Conservation (phyloP, 1,284 basidiomycete genomes). For the Wolfiporia cocos region DNA sequence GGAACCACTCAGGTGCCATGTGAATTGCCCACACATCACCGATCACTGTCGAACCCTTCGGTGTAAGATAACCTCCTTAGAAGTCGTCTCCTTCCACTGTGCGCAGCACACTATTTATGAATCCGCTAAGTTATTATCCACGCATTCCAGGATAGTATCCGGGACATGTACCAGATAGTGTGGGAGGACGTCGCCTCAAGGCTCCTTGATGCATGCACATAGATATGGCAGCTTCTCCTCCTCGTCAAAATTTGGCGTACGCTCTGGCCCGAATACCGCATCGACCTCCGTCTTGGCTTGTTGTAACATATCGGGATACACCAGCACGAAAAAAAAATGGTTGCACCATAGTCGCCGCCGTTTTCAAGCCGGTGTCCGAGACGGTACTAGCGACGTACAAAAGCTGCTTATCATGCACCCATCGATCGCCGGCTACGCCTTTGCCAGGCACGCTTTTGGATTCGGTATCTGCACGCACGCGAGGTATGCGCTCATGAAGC, state of each 20-base stretch:
- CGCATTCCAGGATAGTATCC: no score
- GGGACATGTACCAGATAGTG: slow-evolving; percentile 16
- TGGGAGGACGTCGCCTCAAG: slow-evolving; percentile 16
- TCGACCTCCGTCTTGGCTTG: slow-evolving; percentile 32
- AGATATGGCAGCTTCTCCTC: slow-evolving; percentile 22
- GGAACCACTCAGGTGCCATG: slow-evolving; percentile 8
- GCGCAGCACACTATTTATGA: slow-evolving; percentile 13
- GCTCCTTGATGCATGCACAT: slow-evolving; percentile 26
- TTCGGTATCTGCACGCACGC: slow-evolving; percentile 19
- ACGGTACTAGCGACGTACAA: slow-evolving; percentile 15
- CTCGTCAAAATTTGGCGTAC: slow-evolving; percentile 24
- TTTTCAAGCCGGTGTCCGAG: slow-evolving; percentile 24
- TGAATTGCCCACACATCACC: slow-evolving; percentile 11
- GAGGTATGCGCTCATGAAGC: slow-evolving; percentile 14
- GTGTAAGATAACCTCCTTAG: slow-evolving; percentile 20
- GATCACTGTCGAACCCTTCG: slow-evolving; percentile 14
- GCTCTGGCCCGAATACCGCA: slow-evolving; percentile 19
- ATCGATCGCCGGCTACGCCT: slow-evolving; percentile 22
- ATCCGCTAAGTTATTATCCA: no score
- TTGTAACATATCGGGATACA: slow-evolving; percentile 25
- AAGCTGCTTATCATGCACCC: slow-evolving; percentile 24
- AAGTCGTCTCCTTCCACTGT: slow-evolving; percentile 9
- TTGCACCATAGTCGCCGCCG: slow-evolving; percentile 20
- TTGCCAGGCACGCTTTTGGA: slow-evolving; percentile 18
- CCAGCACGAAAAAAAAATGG: slow-evolving; percentile 25